Evolutionary conservation across 2,329 filamentous ascomycete species (phyloP).

Genomic region (Fusarium temperatum): DNA sequence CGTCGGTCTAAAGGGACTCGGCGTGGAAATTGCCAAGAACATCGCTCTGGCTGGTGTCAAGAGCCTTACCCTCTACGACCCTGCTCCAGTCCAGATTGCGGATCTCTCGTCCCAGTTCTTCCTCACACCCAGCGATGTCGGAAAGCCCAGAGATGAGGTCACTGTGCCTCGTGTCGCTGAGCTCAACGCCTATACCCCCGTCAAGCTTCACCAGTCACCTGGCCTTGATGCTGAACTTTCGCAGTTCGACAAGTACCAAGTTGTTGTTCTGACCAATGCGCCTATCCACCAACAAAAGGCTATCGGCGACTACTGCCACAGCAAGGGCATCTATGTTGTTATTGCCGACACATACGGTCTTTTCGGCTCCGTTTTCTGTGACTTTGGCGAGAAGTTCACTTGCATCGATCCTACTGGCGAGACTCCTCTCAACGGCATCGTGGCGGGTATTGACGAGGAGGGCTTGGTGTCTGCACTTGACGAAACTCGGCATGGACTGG

Average conservation of each 20-base stretch:
- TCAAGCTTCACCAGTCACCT: conserved; percentile 75
- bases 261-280: conserved; percentile 88
- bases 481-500: conserved; percentile 92
- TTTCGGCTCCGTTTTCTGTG: conserved; percentile 95
- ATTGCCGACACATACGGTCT: conserved; percentile 90
- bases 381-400: conserved; percentile 95
- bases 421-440: conserved; percentile 84
- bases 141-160: conserved; percentile 87
- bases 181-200: conserved; percentile 94
- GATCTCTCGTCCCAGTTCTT: conserved; percentile 99
- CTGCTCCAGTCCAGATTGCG: conserved; percentile 80
- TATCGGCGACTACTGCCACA: conserved; percentile 93
- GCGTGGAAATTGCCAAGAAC: conserved; percentile 99
- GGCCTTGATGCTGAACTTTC: conserved; percentile 78
- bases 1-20: conserved; percentile 89
- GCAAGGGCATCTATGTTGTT: conserved; percentile 91
- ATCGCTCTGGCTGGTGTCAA: conserved; percentile 98
- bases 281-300: conserved; percentile 81
- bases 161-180: conserved; percentile 92
- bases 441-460: conserved; percentile 88
- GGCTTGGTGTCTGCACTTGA: conserved; percentile 93
- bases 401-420: conserved; percentile 92
- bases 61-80: conserved; percentile 93
- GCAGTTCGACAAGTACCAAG: conserved; percentile 89
- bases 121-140: conserved; percentile 85